Percentiles rank a stretch among this genome's conserved stretches.
Evolutionary conservation across 2,329 filamentous ascomycete genomes (phyloP).

Genomic region (Chaetomium globosum): DNA sequence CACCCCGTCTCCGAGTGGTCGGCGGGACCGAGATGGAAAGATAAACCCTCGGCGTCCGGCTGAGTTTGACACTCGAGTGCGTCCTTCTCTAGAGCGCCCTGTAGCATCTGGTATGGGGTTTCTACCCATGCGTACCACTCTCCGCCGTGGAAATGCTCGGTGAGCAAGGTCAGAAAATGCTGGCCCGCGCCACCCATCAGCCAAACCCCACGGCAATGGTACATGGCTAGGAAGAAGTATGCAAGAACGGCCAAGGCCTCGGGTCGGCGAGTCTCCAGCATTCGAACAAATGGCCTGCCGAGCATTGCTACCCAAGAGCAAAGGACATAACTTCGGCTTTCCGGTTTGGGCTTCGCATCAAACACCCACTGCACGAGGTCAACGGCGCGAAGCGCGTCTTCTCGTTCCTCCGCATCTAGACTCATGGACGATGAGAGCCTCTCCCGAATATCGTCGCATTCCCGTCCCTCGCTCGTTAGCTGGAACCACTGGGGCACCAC

Average conservation of each 20-base stretch:
- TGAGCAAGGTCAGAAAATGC: conserved; percentile 38
- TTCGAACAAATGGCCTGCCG: conserved; percentile 41
- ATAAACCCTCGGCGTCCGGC: neutral
- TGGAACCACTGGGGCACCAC: conserved; percentile 37
- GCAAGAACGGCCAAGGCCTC: conserved; percentile 48
- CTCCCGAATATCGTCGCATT: conserved; percentile 38
- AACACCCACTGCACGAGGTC: conserved; percentile 41
- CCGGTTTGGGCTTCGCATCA: conserved; percentile 32
- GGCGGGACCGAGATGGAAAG: neutral
- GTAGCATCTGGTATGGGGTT: conserved; percentile 34
- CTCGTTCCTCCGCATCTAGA: conserved; percentile 28
- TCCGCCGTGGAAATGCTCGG: conserved; percentile 36
- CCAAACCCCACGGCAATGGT: conserved; percentile 43
- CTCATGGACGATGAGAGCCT: conserved; percentile 30
- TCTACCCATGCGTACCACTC: conserved; percentile 42
- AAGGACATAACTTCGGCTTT: conserved; percentile 37
- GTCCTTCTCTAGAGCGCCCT: conserved; percentile 20
- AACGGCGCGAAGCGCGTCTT: conserved; percentile 36
- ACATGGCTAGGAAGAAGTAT: conserved; percentile 49
- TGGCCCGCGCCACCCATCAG: conserved; percentile 41
- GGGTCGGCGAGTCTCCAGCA: conserved; percentile 43
- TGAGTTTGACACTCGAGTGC: neutral
- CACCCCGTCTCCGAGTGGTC: conserved; percentile 13
- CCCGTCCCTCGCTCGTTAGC: conserved; percentile 30
- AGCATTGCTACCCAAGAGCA: conserved; percentile 45